Evolutionary conservation across 139 green algal species (phyloP).

Genomic region (Yamagishiella unicocca): DNA sequence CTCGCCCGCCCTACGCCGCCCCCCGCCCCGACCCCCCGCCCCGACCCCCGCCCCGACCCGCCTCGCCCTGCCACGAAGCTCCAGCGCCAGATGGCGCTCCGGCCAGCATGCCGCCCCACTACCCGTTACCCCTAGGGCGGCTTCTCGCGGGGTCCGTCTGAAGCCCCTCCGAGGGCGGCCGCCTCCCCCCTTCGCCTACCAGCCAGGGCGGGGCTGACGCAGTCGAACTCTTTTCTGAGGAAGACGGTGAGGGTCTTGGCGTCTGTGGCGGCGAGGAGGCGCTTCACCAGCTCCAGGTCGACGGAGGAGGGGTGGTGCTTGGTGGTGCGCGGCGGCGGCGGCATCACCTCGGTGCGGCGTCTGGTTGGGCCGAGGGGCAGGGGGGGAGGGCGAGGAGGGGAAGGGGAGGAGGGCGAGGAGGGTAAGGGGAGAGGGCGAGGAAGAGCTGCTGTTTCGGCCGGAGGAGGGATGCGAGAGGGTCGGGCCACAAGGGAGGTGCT

Average conservation of each 20-base stretch:
- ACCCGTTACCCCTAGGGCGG: no score
- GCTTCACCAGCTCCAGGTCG: slow-evolving; percentile 95
- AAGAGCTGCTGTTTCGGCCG: no score
- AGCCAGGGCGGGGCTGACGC: slow-evolving; percentile 74
- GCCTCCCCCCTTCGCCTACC: slow-evolving; percentile 37
- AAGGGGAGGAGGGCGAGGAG: neutral
- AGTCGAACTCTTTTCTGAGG: slow-evolving; percentile 88
- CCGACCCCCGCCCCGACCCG: no score
- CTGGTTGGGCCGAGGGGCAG: slow-evolving; percentile 1
- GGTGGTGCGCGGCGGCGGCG: slow-evolving; percentile 61
- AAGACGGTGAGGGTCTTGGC: slow-evolving; percentile 77
- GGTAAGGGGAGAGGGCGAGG: neutral
- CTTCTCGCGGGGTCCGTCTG: no score
- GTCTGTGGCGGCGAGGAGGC: slow-evolving; percentile 71
- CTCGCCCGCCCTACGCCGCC: no score
- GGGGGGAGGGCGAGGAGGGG: neutral
- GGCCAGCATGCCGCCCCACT: no score
- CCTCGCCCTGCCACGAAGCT: no score
- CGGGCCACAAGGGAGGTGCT: no score
- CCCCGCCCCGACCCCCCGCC: no score
- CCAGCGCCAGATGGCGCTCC: no score
- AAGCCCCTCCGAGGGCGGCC: no score
- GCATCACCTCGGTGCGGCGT: slow-evolving; percentile 93
- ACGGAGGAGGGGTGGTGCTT: slow-evolving; percentile 92
- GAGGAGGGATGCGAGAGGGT: neutral